phyloP scores from a whole-genome alignment of 805 yeast genomes.

The Pachysolen tannophilus region DNA sequence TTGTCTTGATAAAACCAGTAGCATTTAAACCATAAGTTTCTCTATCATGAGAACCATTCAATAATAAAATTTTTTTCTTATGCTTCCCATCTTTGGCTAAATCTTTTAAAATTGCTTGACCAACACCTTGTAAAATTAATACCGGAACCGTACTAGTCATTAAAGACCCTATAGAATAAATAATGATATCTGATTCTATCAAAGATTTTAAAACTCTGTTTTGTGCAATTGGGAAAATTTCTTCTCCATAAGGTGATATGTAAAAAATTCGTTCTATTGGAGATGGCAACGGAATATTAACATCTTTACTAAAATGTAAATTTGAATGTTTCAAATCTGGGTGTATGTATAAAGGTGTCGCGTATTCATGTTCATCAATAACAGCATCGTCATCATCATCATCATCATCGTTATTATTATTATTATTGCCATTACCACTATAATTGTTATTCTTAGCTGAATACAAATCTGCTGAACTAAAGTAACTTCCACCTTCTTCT shows the following conservation, averaged over 20 bases:
- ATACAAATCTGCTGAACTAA: too few species aligned
- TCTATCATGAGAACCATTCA: conserved; percentile 72
- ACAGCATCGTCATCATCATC: too few species aligned
- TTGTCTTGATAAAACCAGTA: conserved; percentile 43
- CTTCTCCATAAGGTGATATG: conserved; percentile 83
- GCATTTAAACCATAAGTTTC: conserved; percentile 71
- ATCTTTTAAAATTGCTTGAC: conserved; percentile 40
- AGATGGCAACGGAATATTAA: conserved; percentile 54
- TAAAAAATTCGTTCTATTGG: conserved; percentile 71
- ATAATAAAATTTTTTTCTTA: conserved; percentile 47
- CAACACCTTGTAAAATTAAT: conserved; percentile 63
- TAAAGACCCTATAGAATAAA: conserved; percentile 81
- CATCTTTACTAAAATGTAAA: conserved; percentile 58
- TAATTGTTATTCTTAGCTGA: not conserved
- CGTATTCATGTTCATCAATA: conserved; percentile 45
- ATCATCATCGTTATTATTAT: conserved; percentile 24
- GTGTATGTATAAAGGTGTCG: conserved; percentile 63
- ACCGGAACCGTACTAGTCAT: conserved; percentile 86
- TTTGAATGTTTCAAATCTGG: conserved; percentile 75
- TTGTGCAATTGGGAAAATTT: conserved; percentile 69
- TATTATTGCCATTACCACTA: conserved; percentile 10
- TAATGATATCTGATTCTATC: conserved; percentile 40
- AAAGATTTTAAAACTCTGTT: conserved; percentile 48
- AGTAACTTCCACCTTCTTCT: not conserved
- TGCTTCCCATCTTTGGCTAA: conserved; percentile 2